These are phyloP conservation scores for Lactarius sanguifluus DNA, from an alignment of 768 basidiomycete species.

Conservation along the genomic window DNA sequence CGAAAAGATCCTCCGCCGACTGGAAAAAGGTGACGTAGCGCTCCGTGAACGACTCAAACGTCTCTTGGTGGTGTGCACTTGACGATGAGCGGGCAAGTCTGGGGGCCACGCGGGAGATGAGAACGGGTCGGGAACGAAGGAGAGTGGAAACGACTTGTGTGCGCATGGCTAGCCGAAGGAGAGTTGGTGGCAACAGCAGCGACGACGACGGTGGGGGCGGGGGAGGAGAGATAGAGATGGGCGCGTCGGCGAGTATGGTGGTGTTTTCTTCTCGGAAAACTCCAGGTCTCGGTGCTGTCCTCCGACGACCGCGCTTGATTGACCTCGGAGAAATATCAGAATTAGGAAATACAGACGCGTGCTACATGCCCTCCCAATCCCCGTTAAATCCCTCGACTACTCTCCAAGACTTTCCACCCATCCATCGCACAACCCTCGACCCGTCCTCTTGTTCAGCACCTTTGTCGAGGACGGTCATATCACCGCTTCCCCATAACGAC, in stretches of 20 bases:
- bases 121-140: slow-evolving; percentile 60
- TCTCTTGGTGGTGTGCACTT: slow-evolving; percentile 78
- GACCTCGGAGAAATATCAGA: slow-evolving; percentile 4
- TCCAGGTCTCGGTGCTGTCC: slow-evolving; percentile 14
- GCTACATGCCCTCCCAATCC: slow-evolving; percentile 38
- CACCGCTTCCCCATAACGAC: slow-evolving; percentile 70
- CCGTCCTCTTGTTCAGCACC: slow-evolving; percentile 42
- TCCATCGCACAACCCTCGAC: slow-evolving; percentile 58
- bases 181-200: slow-evolving; percentile 21
- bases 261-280: slow-evolving; percentile 22
- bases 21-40: slow-evolving; percentile 95
- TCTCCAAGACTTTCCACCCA: slow-evolving; percentile 60
- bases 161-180: slow-evolving; percentile 43
- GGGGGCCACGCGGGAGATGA: slow-evolving; percentile 42
- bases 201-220: slow-evolving; percentile 7
- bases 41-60: slow-evolving; percentile 90
- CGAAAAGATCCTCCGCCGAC: slow-evolving; percentile 92
- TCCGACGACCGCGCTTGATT: not conserved
- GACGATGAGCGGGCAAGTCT: slow-evolving; percentile 51
- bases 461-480: slow-evolving; percentile 69
- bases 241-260: slow-evolving; percentile 21
- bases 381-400: slow-evolving; percentile 61
- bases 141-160: slow-evolving; percentile 58
- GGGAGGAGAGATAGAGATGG: not conserved
- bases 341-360: not conserved